Conservation (phyloP, 345 rosid genomes). For the Limnanthes douglasii region DNA sequence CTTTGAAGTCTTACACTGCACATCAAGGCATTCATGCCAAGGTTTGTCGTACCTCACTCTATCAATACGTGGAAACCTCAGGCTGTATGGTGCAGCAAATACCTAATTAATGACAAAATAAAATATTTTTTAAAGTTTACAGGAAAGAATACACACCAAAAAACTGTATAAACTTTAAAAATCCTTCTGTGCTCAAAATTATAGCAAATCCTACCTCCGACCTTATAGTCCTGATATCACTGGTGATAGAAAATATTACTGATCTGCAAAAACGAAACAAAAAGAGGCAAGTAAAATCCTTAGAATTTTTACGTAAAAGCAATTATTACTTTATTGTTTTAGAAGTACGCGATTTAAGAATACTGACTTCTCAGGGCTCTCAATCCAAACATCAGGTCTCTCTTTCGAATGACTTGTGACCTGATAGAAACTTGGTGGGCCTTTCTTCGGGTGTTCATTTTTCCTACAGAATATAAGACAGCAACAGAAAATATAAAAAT, state of each 20-base stretch:
- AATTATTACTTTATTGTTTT: conserved; percentile 3
- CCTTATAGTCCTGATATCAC: conserved; percentile 86
- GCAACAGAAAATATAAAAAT: conserved; percentile 6
- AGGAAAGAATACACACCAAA: conserved; percentile 4
- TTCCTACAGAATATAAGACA: conserved; percentile 31
- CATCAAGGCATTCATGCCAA: conserved; percentile 94
- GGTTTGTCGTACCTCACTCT: conserved; percentile 94
- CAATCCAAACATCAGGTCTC: conserved; percentile 98
- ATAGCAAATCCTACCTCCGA: conserved; percentile 44
- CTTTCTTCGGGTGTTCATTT: conserved; percentile 75
- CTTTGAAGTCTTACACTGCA: conserved; percentile 54
- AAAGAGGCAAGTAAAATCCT: conserved; percentile 3
- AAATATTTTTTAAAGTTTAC: no score
- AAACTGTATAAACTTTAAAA: background rate
- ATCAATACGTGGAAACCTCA: conserved; percentile 95
- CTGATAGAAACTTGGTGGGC: conserved; percentile 73
- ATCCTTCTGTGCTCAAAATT: conserved; percentile 4
- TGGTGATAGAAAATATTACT: conserved; percentile 69
- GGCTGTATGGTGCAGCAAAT: conserved; percentile 89
- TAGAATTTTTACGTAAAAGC: background rate
- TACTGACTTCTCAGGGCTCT: conserved; percentile 87
- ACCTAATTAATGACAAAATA: conserved; percentile 31
- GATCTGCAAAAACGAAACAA: conserved; percentile 40
- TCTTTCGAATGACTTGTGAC: conserved; percentile 81
- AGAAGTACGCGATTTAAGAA: conserved; percentile 4